Base-by-base conservation (phyloP, 2,329 filamentous ascomycete genomes). In the Purpureocillium lavendulum region DNA sequence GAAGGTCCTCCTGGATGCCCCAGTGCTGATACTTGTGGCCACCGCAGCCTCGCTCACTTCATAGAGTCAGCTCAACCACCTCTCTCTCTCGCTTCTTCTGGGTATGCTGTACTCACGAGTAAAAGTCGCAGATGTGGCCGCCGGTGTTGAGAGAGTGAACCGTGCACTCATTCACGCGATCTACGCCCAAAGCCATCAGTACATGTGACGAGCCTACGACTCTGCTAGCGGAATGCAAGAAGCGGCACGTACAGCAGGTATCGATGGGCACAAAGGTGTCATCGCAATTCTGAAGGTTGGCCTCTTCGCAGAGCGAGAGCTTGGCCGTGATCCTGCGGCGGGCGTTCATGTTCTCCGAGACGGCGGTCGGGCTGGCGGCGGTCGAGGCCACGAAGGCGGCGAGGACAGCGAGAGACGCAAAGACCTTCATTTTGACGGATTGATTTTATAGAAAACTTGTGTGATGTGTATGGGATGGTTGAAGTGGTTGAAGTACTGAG, bases 231-330 rank as follows among this genome's bases (percentile, higher is more conserved):
- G 21, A 26, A 5, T 5, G 10, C 10, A 26, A 26, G 6, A 26
- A 26, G 10, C 21, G 21, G 10, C 3, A n/a, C 37, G 17, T 28
- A 39, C 37, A 39, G 37, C 37, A 39, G 33, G 30, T 39, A 26
- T 39, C 37, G 28, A 39, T 39, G 15, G 37, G 37, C 15, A 39
- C 21, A 2, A 33, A 39, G 3, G 30, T 33, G 18, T 31, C 31
- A 16, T 39, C 37, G 37, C 37, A 39, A 17, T 39, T 30, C 18
- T 39, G 30, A 26, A 39, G 37, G 15, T 39, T 39, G 29, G 37
- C 15, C 30, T 24, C n/a, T 10, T 21, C 4, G 37, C 37, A 39
- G 2, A 39, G 30, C 7, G 37, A 32, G 16, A 39, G 17, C 37
- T 39, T 33, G 37, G 30, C 26, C 12, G 37, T 33, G 26, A 39